phyloP scores from a whole-genome alignment of 768 basidiomycete species.

The Galerina marginata region DNA sequence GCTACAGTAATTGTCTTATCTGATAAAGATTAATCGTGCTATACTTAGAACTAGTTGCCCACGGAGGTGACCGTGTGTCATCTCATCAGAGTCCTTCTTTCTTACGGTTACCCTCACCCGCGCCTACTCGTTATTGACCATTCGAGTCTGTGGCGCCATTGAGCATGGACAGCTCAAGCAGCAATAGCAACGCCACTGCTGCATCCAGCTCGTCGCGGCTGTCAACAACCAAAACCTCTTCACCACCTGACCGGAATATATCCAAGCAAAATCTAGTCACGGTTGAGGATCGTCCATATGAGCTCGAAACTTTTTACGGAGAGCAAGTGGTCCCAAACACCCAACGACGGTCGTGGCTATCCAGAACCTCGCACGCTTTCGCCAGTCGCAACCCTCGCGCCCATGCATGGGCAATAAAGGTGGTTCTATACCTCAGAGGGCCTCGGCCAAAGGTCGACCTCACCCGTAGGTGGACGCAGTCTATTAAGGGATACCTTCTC shows the following conservation, averaged over 20 bases:
- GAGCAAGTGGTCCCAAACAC: conserved; percentile 15
- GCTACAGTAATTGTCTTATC: too few species aligned
- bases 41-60: conserved; percentile 1
- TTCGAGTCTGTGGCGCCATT: not conserved
- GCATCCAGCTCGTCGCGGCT: conserved; percentile 22
- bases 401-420: conserved; percentile 23
- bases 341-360: conserved; percentile 19
- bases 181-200: conserved; percentile 4
- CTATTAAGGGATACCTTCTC: not conserved
- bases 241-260: conserved; percentile 3
- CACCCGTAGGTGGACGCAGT: conserved; percentile 42
- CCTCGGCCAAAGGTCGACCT: conserved; percentile 63
- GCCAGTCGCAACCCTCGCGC: conserved; percentile 24
- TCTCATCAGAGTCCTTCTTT: not conserved
- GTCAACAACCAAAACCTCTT: conserved; percentile 15
- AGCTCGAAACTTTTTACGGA: conserved; percentile 20
- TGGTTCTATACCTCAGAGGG: conserved; percentile 51
- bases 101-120: too few species aligned
- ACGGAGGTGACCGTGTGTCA: not conserved
- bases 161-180: conserved; percentile 14
- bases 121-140: too few species aligned
- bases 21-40: not conserved
- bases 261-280: conserved; percentile 18
- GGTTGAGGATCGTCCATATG: conserved; percentile 19
- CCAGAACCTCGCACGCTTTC: conserved; percentile 21